Conservation (phyloP, 331 rosid species). For the Quercus phellos region DNA sequence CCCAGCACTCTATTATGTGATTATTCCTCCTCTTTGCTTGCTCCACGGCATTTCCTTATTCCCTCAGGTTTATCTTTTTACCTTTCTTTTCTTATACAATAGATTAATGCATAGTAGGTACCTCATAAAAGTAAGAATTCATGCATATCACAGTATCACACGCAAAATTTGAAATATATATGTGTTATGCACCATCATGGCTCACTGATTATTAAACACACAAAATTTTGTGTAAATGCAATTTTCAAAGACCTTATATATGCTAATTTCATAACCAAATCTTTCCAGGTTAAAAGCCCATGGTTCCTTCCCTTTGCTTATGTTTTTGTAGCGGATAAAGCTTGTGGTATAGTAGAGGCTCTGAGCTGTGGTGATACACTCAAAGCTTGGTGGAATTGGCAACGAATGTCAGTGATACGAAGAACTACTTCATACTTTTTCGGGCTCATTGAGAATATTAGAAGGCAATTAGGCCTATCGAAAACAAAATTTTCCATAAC, state of each 20-base stretch:
- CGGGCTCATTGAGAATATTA: conserved; percentile 36
- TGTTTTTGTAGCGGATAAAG: conserved; percentile 38
- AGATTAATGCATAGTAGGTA: no score
- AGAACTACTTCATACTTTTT: conserved; percentile 53
- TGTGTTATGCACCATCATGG: no score
- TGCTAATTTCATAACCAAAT: no score
- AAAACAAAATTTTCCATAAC: conserved; percentile 46
- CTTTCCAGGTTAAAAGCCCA: conserved; percentile 49
- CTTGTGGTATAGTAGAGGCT: conserved; percentile 45
- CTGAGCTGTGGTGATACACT: conserved; percentile 32
- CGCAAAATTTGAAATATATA: no score
- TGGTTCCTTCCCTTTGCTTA: conserved; percentile 70
- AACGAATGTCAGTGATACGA: conserved; percentile 44
- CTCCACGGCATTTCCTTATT: conserved; percentile 50
- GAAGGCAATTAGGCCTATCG: conserved; percentile 42
- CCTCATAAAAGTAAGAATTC: no score
- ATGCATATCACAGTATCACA: no score
- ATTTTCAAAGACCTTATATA: no score
- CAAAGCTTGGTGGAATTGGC: conserved; percentile 70
- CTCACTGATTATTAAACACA: no score
- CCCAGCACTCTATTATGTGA: conserved; percentile 42
- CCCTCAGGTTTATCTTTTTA: conserved; percentile 42
- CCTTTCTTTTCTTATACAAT: background rate
- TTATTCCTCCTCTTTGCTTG: conserved; percentile 53
- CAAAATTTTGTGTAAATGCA: no score